Evolutionary conservation across 306 rosid species (phyloP), one percentile per base, ranked within the genome.

Genomic region (Biancaea sappan): DNA sequence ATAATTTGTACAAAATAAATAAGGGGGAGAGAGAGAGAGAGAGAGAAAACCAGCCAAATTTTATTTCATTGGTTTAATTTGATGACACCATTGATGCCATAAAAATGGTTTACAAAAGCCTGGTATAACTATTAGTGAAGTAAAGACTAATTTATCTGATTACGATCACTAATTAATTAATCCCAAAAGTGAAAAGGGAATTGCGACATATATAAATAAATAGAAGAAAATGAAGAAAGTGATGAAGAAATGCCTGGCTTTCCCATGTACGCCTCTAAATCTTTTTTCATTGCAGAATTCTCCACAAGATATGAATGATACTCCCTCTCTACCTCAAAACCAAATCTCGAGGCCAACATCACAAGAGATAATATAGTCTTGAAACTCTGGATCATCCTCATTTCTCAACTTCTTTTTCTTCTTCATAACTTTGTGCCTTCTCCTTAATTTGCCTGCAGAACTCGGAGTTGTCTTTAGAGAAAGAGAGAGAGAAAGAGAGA

Each of bases 201-300:
- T 25, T 54, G 68, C 69, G 21, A 26, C 26, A 77, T 7, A 62
- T 14, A n/a, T 8, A 62, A 11, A 14, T 4, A 47, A 47, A 21
- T 18, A 56, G 53, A 5, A n/a, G n/a, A 69, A 22, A 37, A 57
- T 48, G 47, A 60, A 66, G 24, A 65, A 46, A 50, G 51, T 75
- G 71, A 85, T 79, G 76, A 86, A 84, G 72, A 84, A 85, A 87
- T 89, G 97, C 97, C 97, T 91, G 97, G 94, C 94, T 82, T 87
- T 89, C 92, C 97, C 97, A 77, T 91, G 97, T 91, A 91, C 87
- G 96, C 96, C 96, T 46, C 84, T 46, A 72, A 77, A 31, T 29
- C 41, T 15, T 46, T 61, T 63, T 80, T 53, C 29, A 28, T 60
- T 61, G 82, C 70, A 73, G 86, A 81, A 88, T 86, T 86, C 70